phyloP scores from a whole-genome alignment of 352 stramenopile species.

The Blastocystis sp. region DNA sequence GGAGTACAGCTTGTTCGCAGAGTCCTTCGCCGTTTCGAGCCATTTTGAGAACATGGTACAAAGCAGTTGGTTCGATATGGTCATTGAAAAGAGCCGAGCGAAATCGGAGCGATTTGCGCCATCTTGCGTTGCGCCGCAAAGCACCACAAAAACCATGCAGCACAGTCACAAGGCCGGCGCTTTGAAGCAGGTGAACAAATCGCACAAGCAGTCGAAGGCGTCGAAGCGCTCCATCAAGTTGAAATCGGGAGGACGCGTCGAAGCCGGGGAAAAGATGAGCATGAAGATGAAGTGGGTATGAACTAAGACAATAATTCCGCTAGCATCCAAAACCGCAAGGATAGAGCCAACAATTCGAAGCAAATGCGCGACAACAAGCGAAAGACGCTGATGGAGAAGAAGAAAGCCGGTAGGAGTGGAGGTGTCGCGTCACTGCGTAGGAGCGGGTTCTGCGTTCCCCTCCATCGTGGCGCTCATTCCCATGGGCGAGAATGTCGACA shows the following conservation, averaged over 20 bases:
- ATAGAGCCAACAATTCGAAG: slow-evolving; percentile 74
- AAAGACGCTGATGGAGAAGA: slow-evolving; percentile 72
- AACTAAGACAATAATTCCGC: not conserved
- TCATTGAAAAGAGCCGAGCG: too few species aligned
- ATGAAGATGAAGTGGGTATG: slow-evolving; percentile 46
- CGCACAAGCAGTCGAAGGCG: slow-evolving; percentile 76
- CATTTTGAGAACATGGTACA: slow-evolving; percentile 56
- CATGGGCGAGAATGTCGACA: slow-evolving; percentile 35
- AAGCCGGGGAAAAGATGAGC: slow-evolving; percentile 52
- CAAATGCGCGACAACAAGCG: slow-evolving; percentile 74
- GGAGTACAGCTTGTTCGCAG: slow-evolving; percentile 15
- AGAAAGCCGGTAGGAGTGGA: slow-evolving; percentile 75
- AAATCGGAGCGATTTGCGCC: too few species aligned
- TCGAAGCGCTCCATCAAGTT: slow-evolving; percentile 76
- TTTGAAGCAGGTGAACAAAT: slow-evolving; percentile 78
- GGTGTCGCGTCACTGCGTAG: slow-evolving; percentile 28
- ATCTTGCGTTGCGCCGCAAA: not conserved
- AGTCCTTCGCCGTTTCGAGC: slow-evolving; percentile 52
- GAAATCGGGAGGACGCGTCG: slow-evolving; percentile 74
- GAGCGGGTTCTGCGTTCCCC: slow-evolving; percentile 44
- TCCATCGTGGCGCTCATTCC: slow-evolving; percentile 59
- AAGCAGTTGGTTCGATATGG: not conserved
- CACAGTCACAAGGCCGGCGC: slow-evolving; percentile 73
- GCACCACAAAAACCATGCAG: slow-evolving; percentile 16
- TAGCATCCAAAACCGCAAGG: slow-evolving; percentile 73